Evolutionary conservation across 352 stramenopile species (phyloP).

Genomic region (Phytophthora megakarya): DNA sequence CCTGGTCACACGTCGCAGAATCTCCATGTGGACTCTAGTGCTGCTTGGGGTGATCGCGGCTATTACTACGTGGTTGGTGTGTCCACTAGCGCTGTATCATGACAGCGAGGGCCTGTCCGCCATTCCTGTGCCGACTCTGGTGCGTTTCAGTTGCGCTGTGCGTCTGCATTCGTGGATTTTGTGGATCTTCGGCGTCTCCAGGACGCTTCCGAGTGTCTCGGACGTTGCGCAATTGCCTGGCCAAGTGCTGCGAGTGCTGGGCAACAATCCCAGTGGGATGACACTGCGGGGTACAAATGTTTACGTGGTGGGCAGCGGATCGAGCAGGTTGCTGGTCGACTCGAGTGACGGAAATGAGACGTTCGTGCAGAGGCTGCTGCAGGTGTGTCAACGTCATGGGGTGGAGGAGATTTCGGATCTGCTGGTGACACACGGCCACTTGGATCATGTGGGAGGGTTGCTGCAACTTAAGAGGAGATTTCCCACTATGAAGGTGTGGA

Average conservation of each 20-base stretch:
- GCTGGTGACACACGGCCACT: slow-evolving; percentile 89
- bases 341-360: slow-evolving; percentile 70
- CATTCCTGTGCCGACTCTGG: slow-evolving; percentile 40
- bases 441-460: slow-evolving; percentile 89
- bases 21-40: slow-evolving; percentile 17
- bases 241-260: slow-evolving; percentile 74
- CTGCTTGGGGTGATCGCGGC: slow-evolving; percentile 4
- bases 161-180: slow-evolving; percentile 51
- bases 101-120: slow-evolving; percentile 5
- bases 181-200: slow-evolving; percentile 47
- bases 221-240: slow-evolving; percentile 50
- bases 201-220: slow-evolving; percentile 42
- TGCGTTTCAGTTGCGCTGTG: slow-evolving; percentile 54
- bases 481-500: slow-evolving; percentile 66
- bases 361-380: slow-evolving; percentile 54
- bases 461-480: slow-evolving; percentile 59
- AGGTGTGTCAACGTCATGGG: slow-evolving; percentile 43
- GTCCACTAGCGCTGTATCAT: slow-evolving; percentile 19
- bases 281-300: slow-evolving; percentile 91
- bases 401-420: slow-evolving; percentile 72
- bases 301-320: slow-evolving; percentile 83
- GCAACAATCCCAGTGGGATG: slow-evolving; percentile 87
- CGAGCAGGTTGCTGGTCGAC: slow-evolving; percentile 75
- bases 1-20: slow-evolving; percentile 26
- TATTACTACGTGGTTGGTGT: slow-evolving; percentile 19